Conservation (phyloP, 2,329 filamentous ascomycete species). For the Raffaelea ambrosiae region DNA sequence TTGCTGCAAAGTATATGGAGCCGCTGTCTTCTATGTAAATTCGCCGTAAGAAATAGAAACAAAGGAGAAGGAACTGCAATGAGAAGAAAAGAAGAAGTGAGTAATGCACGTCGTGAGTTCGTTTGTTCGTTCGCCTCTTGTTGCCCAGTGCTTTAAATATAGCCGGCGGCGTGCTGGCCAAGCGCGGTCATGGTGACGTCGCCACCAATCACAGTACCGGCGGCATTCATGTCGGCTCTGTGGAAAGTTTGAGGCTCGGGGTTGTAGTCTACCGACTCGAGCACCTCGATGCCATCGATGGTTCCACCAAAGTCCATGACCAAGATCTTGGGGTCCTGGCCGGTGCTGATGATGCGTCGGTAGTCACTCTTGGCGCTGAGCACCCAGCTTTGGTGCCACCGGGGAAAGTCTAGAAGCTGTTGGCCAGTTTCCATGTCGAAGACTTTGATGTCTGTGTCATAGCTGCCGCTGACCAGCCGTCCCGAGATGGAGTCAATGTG, state of each 20-base stretch:
- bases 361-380: constrained; percentile 94
- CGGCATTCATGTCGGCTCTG: not conserved
- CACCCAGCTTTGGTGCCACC: constrained; percentile 96
- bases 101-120: not conserved
- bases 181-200: no score
- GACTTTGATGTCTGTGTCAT: constrained; percentile 92
- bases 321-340: constrained; percentile 85
- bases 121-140: no score
- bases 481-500: constrained; percentile 84
- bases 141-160: no score
- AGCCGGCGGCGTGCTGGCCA: no score
- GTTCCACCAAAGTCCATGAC: constrained; percentile 83
- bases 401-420: constrained; percentile 75
- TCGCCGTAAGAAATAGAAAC: not conserved
- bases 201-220: no score
- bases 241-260: not conserved
- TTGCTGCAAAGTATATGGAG: not conserved
- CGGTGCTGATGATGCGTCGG: constrained; percentile 85
- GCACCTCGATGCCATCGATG: constrained; percentile 47
- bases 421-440: constrained; percentile 78
- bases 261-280: constrained; percentile 29
- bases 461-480: constrained; percentile 82
- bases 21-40: no score
- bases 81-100: not conserved
- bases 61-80: not conserved